phyloP scores from a whole-genome alignment of 2,329 filamentous ascomycete species.

The Colletotrichum lupini region DNA sequence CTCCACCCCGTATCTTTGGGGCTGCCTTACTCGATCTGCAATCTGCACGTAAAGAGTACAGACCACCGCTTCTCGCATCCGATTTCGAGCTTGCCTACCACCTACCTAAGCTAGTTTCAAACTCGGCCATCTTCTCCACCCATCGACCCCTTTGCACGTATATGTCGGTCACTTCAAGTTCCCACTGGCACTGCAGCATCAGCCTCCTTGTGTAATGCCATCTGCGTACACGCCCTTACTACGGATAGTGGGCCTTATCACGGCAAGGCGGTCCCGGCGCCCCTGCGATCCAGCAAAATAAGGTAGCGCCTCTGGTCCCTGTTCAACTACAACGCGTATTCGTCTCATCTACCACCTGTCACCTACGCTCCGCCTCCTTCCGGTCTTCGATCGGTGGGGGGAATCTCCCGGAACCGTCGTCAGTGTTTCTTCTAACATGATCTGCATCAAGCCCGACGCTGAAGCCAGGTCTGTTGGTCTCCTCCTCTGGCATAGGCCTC shows the following conservation, averaged over 20 bases:
- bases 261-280: slow-evolving; percentile 16
- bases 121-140: slow-evolving; percentile 19
- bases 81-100: slow-evolving; percentile 3
- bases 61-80: slow-evolving; percentile 18
- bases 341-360: slow-evolving; percentile 40
- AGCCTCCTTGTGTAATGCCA: slow-evolving; percentile 5
- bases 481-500: slow-evolving; percentile 2
- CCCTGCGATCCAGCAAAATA: slow-evolving; percentile 29
- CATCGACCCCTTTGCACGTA: slow-evolving; percentile 19
- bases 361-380: slow-evolving; percentile 40
- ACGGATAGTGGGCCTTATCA: slow-evolving; percentile 5
- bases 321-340: slow-evolving; percentile 30
- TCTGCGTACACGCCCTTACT: slow-evolving; percentile 11
- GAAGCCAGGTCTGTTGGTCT: slow-evolving; percentile 14
- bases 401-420: slow-evolving; percentile 31
- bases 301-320: slow-evolving; percentile 31
- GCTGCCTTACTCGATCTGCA: neutral
- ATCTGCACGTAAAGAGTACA: neutral
- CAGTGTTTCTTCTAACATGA: slow-evolving; percentile 39
- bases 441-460: slow-evolving; percentile 34
- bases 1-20: neutral
- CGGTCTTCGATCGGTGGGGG: slow-evolving; percentile 40
- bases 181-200: slow-evolving; percentile 3
- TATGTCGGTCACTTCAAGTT: neutral
- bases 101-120: slow-evolving; percentile 18